Base-by-base conservation (phyloP, 768 basidiomycete genomes). In the Jaapia argillacea region DNA sequence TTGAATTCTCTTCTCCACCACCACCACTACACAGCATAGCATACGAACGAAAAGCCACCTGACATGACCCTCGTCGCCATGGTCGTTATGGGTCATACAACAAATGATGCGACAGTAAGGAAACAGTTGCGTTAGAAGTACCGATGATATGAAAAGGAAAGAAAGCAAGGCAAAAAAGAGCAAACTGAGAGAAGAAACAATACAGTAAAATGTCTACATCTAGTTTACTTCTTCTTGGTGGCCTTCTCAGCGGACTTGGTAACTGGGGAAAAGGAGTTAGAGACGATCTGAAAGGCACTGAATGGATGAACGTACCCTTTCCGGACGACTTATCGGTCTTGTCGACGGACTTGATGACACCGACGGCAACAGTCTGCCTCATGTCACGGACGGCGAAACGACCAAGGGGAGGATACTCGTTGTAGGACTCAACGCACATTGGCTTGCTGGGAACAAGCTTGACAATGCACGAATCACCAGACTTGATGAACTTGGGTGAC, bases 331-430 rank as follows among this genome's bases (percentile, higher is more conserved):
- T 92, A 46, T 93, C 91, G 53, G 89, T 77, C 81, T 93, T 94
- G 43, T 96, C 92, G 51, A 96, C 92, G 48, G 81, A 79, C 76
- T 97, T 97, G 79, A 98, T 96, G 73, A 97, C 86, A 69, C 92
- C 92, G 58, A 96, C 92, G 53, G 92, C 92, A 51, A 99, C 94
- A 51, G 94, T 96, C 74, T 97, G 93, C 67, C 93, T 85, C 93
- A 97, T 96, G 77, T 96, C 92, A 83, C 92, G 92, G 66, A 96
- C 92, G 59, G 92, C 92, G 72, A 94, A 94, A 66, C 94, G 93
- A 75, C 96, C 94, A 53, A 99, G 85, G 68, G 96, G 96, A 56
- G 96, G 94, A 73, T 97, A 99, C 68, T 92, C 87, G 62, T 84
- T 82, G 79, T 92, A 96, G 33, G 85, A 78, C 75, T 93, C 81